Percentiles rank a stretch among this genome's conserved stretches.
Conservation (phyloP, 495 filamentous ascomycete genomes). For the Glonium stellatum region DNA sequence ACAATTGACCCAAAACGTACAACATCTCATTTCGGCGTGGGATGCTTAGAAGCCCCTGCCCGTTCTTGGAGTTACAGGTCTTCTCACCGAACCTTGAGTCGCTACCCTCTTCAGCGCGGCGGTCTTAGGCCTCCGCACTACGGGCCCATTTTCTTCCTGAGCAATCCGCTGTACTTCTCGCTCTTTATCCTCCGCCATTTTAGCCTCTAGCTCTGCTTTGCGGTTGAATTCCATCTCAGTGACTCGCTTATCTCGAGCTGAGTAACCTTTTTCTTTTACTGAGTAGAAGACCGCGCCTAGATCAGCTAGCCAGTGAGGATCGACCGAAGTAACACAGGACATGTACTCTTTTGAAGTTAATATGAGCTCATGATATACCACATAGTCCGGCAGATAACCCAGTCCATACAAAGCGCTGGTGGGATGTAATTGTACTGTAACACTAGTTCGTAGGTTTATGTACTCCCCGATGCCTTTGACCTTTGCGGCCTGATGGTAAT, state of each 20-base stretch:
- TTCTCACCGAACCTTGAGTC: conserved; percentile 35
- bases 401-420: conserved; percentile 88
- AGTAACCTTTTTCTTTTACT: conserved; percentile 96
- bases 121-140: conserved; percentile 15
- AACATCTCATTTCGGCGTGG: too few relatives aligned
- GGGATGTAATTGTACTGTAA: conserved; percentile 88
- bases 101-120: conserved; percentile 27
- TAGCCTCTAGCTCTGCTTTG: conserved; percentile 90
- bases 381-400: conserved; percentile 91
- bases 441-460: conserved; percentile 88
- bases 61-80: conserved; percentile 33
- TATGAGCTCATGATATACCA: conserved; percentile 97
- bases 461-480: conserved; percentile 97
- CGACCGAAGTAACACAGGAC: conserved; percentile 92
- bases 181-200: conserved; percentile 84
- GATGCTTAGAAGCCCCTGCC: conserved; percentile 30
- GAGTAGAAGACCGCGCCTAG: conserved; percentile 98
- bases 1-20: too few relatives aligned
- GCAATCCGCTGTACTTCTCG: conserved; percentile 43
- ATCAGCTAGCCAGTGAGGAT: conserved; percentile 97
- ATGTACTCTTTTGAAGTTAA: conserved; percentile 98
- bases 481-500: conserved; percentile 97
- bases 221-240: conserved; percentile 92
- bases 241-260: conserved; percentile 76
- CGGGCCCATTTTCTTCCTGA: conserved; percentile 43